Evolutionary conservation across 768 basidiomycete species (phyloP).

Genomic region (Pleurotus eryngii): DNA sequence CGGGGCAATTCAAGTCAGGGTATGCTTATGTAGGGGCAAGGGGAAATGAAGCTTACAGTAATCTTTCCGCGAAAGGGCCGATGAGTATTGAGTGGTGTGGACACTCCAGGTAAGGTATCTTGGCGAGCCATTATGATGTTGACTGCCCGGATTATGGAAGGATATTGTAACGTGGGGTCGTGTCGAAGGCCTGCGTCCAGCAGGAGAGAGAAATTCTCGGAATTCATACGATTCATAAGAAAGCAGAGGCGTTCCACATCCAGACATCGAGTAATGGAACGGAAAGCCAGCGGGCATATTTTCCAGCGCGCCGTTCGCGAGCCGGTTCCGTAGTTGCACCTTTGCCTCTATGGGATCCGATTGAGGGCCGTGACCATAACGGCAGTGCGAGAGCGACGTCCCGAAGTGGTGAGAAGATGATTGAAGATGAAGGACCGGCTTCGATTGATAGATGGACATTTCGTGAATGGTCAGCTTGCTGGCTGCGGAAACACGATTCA

Average conservation of each 20-base stretch:
- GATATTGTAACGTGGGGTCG: slow-evolving; percentile 23
- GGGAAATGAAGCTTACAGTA: slow-evolving; percentile 20
- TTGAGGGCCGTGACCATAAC: neutral
- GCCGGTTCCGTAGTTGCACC: slow-evolving; percentile 26
- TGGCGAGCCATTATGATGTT: neutral
- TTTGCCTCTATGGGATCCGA: slow-evolving; percentile 18
- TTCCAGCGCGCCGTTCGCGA: slow-evolving; percentile 26
- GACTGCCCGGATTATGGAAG: slow-evolving; percentile 20
- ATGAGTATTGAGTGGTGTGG: slow-evolving; percentile 20
- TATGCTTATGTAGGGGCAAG: neutral
- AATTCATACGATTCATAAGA: slow-evolving; percentile 36
- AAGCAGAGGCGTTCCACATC: slow-evolving; percentile 16
- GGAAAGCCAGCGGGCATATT: slow-evolving; percentile 35
- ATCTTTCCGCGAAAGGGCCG: slow-evolving; percentile 16
- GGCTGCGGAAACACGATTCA: slow-evolving; percentile 3
- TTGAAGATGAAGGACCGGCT: slow-evolving; percentile 6
- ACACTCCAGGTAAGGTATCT: slow-evolving; percentile 30
- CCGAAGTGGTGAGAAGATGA: slow-evolving; percentile 2
- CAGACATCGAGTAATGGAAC: slow-evolving; percentile 24
- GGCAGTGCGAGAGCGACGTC: neutral
- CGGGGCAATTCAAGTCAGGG: too few species aligned
- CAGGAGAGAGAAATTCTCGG: slow-evolving; percentile 20
- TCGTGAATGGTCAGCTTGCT: slow-evolving; percentile 3
- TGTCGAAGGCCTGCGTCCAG: slow-evolving; percentile 16
- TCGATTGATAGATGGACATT: slow-evolving; percentile 5